phyloP scores from a whole-genome alignment of 2,329 filamentous ascomycete species.

The Hymenoscyphus repandus region DNA sequence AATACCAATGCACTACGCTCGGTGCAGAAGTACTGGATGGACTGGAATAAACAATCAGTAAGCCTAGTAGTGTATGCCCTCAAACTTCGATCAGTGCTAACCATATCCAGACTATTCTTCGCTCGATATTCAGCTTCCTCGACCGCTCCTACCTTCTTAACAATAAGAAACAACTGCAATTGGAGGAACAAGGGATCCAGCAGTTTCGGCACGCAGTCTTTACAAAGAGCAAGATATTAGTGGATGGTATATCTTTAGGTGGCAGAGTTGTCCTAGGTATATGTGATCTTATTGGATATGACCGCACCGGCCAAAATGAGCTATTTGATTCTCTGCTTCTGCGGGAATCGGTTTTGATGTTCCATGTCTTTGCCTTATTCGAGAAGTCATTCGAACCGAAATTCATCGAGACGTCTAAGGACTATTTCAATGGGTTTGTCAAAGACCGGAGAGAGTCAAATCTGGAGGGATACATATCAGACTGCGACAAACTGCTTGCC shows the following conservation, averaged over 20 bases:
- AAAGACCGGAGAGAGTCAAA: constrained; percentile 55
- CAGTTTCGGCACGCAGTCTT: constrained; percentile 64
- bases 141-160: constrained; percentile 84
- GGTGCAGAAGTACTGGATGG: constrained; percentile 58
- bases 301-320: constrained; percentile 53
- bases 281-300: constrained; percentile 68
- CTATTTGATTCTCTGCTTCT: constrained; percentile 62
- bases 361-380: constrained; percentile 82
- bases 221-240: constrained; percentile 26
- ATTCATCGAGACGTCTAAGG: constrained; percentile 62
- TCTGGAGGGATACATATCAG: constrained; percentile 70
- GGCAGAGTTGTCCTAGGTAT: constrained; percentile 51
- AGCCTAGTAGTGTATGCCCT: constrained; percentile 24
- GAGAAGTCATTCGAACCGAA: constrained; percentile 70
- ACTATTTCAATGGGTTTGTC: constrained; percentile 67
- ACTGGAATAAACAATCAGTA: constrained; percentile 75
- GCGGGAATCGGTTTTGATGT: constrained; percentile 70
- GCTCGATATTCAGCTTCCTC: constrained; percentile 89
- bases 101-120: constrained; percentile 58
- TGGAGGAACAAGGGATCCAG: constrained; percentile 75
- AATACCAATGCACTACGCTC: constrained; percentile 59
- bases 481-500: constrained; percentile 63
- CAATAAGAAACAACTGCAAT: constrained; percentile 60
- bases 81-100: constrained; percentile 11
- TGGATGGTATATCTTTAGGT: constrained; percentile 31